Evolutionary conservation across 106 monocot species (phyloP), one percentile per base, ranked within the genome.

Genomic region (Ottelia alismoides): DNA sequence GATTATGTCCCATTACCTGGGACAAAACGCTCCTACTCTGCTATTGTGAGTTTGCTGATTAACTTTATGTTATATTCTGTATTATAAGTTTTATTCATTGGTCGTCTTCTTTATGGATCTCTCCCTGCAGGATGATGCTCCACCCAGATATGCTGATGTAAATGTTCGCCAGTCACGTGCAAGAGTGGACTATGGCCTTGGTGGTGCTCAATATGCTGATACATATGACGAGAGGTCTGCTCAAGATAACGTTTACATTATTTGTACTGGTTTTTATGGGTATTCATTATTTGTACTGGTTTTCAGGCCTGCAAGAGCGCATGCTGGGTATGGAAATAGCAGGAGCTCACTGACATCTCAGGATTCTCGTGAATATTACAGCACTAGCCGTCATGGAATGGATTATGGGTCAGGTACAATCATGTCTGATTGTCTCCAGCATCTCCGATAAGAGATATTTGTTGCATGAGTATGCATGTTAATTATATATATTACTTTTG

Each of bases 1-100:
- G 82, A 96, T 49, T 96, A 89, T 72, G 85, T 85, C 57, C 62
- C 84, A 3, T 20, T 84, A 51, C 63, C 85, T 60, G 84, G 96
- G 57, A 70, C 79, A 27, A 89, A 88, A 59, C 81, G 94, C n/a
- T 63, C 83, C 16, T 79, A 82, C 58, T 81, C 81, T n/a, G 78
- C 71, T 53, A 45, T 89, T 75, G 76, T 84, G 17, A 62, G 64
- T n/a, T 45, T 27, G 11, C 10, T 32, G 10, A 9, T 57, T 3
- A 26, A n/a, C 30, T 30, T 57, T 32, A n/a, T 20, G 7, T 20
- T 57, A n/a, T n/a, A n/a, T n/a, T n/a, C n/a, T n/a, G n/a, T n/a
- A n/a, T n/a, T n/a, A n/a, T n/a, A n/a, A n/a, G 12, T 4, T 0
- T 16, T n/a, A 18, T 4, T 65, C 52, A 3, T 25, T 9, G 2